Evolutionary conservation across 169 alveolate genomes (phyloP), one percentile per base, ranked within the genome.

Genomic region (Plasmodium cynomolgi): DNA sequence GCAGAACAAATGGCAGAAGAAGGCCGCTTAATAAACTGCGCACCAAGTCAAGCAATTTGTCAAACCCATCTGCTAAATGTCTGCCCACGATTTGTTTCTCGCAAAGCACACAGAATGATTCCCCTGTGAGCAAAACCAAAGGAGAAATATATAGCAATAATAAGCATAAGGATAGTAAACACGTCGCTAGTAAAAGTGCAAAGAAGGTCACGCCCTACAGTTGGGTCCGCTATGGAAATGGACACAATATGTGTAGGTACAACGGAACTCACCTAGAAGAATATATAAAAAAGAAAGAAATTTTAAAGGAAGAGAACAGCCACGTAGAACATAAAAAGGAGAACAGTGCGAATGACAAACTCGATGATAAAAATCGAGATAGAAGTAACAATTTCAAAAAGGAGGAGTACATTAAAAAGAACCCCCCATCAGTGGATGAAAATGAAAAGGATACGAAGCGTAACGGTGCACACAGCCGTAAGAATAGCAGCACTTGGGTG

Each of bases 41-140:
- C 77, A 68, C 31, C 37, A 23, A 68, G 37, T 20, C 77, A 68
- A 29, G 37, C 77, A 68, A 68, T 68, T 68, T 9, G 31, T 0
- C 77, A 68, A 68, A 68, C 6, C 8, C 77, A 68, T 68, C 77
- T 68, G 17, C 77, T 68, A 68, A 68, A 9, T 68, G 77, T 23
- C n/a, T 68, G 41, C 77, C 77, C 77, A 68, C 77, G n/a, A 68
- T 68, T 68, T 68, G 41, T 68, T 23, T 68, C 17, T 23, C 77
- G 77, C 41, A 68, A 68, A 23, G 77, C 37, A 2, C 77, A 20
- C 77, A 68, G 17, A 68, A 68, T 29, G 77, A 68, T 26, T 29
- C 77, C 77, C 37, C 37, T 29, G 17, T 20, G 77, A 26, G 77
- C 4, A 23, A 68, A 23, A 13, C 9, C 3, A 23, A 68, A 68